Evolutionary conservation across 1,284 basidiomycete species (phyloP), one percentile per base, ranked within the genome.

Genomic region (Moesziomyces sp.): DNA sequence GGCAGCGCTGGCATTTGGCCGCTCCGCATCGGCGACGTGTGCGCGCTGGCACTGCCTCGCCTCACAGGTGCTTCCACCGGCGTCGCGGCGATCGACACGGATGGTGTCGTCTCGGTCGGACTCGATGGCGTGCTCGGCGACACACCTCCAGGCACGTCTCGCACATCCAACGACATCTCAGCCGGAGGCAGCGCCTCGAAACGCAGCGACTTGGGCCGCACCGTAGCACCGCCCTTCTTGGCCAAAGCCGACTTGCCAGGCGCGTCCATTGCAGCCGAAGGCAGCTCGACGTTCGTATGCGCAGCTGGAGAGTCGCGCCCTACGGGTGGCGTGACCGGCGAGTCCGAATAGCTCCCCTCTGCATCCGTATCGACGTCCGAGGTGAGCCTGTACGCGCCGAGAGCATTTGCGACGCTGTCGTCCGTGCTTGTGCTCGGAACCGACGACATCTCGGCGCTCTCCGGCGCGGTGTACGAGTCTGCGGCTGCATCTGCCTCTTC

Each of bases 141-240:
- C 7, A 58, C 49, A 16, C 49, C 49, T 33, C 60, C 53, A 18
- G 38, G 13, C 26, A 52, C 16, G 38, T 11, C 24, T 13, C 19
- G 5, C 21, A 50, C 6, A 38, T 42, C 56, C 18, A 61, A 24
- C 5, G 21, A 38, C n/a, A 52, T 45, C 50, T 63, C 62, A 5
- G 59, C 21, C 8, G 59, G 57, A 18, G 63, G 57, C 51, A 61
- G 51, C 3, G 54, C 43, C n/a, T 74, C 71, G 43, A 74, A 74
- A 11, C 71, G 66, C 50, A 74, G 45, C 44, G 71, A 74, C 43
- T 74, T 74, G 40, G 71, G 65, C 35, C 65, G 65, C n/a, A 42
- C 51, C 48, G n/a, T 21, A 2, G 40, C 21, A 14, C 24, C 60
- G 18, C 42, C 26, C 44, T 70, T 64, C 50, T 47, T 69, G 13